Base-by-base conservation (phyloP, 1,284 basidiomycete species). In the Malassezia psittaci region DNA sequence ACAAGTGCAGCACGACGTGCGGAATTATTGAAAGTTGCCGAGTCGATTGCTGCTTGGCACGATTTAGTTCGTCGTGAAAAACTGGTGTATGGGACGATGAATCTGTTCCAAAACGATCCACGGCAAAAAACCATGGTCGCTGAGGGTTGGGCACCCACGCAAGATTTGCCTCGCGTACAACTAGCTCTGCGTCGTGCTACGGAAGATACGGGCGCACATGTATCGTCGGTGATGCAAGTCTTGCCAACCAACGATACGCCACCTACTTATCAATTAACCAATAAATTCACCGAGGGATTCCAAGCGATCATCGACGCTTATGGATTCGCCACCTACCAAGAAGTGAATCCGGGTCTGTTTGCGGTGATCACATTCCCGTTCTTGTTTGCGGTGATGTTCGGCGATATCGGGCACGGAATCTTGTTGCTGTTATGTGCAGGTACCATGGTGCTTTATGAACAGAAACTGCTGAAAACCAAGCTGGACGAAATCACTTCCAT, bases 371-470 rank as follows among this genome's bases (percentile, higher is more conserved):
- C 90, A 1, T 96, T 96, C 82, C 94, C 94, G 0, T 98, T 99
- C 83, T 78, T 99, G 67, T 99, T 98, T 69, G 93, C 91, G 11
- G 88, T 96, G 78, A 98, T 99, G 93, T 99, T 99, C 75, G 94
- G 93, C 72, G 93, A 99, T 76, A 87, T 98, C 73, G 94, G 94
- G 10, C 93, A 99, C 77, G 94, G 90, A 41, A 79, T 84, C 60
- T 84, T 98, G 72, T 86, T 90, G 70, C 81, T 87, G 65, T 70
- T 82, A 36, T 82, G 85, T 19, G 91, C 88, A 2, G 62, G 85
- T 7, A 82, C 81, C 59, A 90, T 98, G 89, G 88, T 94, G 72
- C 53, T 86, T 54, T 81, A 82, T 43, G 94, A 99, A 78, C 83
- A 81, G 74, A 85, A 83, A 74, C 81, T 91, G 69, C 83, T 81